phyloP scores from a whole-genome alignment of 495 filamentous ascomycete species.

The Xanthoparmelia taractica region DNA sequence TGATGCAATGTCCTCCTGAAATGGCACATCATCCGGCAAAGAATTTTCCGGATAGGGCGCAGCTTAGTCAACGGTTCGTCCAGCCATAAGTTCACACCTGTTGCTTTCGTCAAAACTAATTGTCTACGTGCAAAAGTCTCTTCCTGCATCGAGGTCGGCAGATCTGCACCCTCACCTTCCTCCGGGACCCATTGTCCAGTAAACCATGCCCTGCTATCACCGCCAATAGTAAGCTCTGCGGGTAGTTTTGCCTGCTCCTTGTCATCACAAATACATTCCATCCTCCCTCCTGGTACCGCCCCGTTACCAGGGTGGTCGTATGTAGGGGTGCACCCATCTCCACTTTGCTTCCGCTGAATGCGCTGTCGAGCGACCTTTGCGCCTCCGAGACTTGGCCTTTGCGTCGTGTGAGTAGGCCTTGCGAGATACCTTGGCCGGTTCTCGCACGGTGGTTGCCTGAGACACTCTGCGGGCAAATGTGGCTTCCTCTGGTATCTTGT shows the following conservation, averaged over 20 bases:
- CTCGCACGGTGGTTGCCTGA: background rate
- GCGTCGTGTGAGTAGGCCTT: background rate
- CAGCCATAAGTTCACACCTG: background rate
- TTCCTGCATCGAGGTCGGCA: background rate
- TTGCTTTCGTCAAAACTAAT: background rate
- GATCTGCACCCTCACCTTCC: background rate
- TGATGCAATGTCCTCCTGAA: conserved; percentile 13
- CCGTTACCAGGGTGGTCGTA: conserved; percentile 15
- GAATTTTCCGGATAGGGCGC: background rate
- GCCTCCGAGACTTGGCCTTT: conserved; percentile 1
- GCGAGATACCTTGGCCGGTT: conserved; percentile 1
- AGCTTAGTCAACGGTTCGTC: background rate
- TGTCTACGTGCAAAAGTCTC: background rate
- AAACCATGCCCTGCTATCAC: conserved; percentile 14
- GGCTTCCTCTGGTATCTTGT: background rate
- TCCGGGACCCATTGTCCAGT: conserved; percentile 7
- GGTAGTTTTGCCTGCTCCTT: background rate
- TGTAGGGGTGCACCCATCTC: conserved; percentile 19
- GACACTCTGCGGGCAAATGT: background rate
- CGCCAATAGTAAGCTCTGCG: background rate
- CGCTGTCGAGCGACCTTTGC: conserved; percentile 10
- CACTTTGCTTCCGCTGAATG: conserved; percentile 12
- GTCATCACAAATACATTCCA: background rate
- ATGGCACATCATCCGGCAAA: conserved; percentile 12
- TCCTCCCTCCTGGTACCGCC: background rate